Conservation (phyloP, 805 yeast genomes). For the Ogataea naganishii region DNA sequence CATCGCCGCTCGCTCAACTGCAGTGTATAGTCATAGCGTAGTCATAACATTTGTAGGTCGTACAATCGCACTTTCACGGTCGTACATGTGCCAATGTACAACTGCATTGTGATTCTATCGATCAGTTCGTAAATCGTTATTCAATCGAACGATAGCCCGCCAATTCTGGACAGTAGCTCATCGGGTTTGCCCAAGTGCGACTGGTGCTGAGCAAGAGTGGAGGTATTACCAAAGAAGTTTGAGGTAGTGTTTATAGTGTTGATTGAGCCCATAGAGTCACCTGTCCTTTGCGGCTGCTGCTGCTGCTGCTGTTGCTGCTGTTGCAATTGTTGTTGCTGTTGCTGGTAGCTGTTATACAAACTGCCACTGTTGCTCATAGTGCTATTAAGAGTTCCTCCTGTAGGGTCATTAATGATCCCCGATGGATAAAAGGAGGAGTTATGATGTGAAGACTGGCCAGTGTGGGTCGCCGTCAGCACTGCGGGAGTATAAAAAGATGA, state of each 20-base stretch:
- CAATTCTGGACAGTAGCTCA: background rate
- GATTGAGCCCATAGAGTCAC: conserved; percentile 2
- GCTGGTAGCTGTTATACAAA: conserved; percentile 9
- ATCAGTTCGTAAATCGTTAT: no score
- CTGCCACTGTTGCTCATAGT: conserved; percentile 4
- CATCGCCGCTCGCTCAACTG: no score
- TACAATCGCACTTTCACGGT: no score
- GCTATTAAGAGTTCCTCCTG: conserved; percentile 5
- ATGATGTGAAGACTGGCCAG: background rate
- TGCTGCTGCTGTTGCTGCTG: conserved; percentile 14
- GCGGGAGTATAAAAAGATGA: conserved; percentile 10
- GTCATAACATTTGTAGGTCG: no score
- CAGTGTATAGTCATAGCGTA: no score
- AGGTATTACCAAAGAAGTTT: conserved; percentile 1
- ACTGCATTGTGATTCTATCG: no score
- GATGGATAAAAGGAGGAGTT: conserved; percentile 1
- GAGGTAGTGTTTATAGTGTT: conserved; percentile 1
- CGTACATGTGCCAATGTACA: no score
- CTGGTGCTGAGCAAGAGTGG: conserved; percentile 1
- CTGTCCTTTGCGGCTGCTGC: conserved; percentile 9
- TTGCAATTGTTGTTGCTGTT: conserved; percentile 11
- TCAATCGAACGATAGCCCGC: no score
- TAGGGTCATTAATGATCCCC: no score
- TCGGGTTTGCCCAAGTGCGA: background rate
- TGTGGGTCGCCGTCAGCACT: background rate